Conservation (phyloP, 2,329 filamentous ascomycete species). For the Helotiales sp. region DNA sequence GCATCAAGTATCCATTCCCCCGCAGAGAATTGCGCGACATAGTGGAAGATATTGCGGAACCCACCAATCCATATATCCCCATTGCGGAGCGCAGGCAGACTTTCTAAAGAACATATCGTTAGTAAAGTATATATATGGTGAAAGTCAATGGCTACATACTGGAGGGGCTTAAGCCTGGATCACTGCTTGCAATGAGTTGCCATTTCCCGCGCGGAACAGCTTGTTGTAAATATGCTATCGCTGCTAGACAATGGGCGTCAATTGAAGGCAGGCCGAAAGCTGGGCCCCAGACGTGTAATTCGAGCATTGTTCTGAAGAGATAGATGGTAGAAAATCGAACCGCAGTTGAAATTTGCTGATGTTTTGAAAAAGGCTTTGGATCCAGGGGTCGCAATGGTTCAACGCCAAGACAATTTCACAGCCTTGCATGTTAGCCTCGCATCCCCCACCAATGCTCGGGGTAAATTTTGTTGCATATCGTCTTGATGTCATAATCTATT, state of each 20-base stretch:
- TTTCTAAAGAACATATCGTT: conserved; percentile 47
- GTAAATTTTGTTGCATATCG: background rate
- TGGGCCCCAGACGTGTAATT: conserved; percentile 89
- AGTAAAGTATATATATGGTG: conserved; percentile 10
- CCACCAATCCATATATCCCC: conserved; percentile 57
- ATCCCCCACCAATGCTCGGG: background rate
- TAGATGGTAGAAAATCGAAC: background rate
- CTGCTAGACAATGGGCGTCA: conserved; percentile 86
- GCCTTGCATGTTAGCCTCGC: conserved; percentile 7
- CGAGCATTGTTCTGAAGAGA: conserved; percentile 52
- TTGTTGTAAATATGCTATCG: conserved; percentile 75
- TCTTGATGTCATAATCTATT: background rate
- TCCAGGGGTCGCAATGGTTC: background rate
- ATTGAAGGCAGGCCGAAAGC: conserved; percentile 89
- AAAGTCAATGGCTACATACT: conserved; percentile 55
- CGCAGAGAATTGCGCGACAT: conserved; percentile 49
- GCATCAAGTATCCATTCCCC: conserved; percentile 55
- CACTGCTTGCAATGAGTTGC: conserved; percentile 74
- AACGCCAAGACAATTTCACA: background rate
- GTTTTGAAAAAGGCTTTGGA: background rate
- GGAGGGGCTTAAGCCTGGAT: conserved; percentile 72
- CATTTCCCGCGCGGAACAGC: conserved; percentile 65
- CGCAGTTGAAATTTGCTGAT: background rate
- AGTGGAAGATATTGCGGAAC: conserved; percentile 58
- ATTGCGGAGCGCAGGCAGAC: conserved; percentile 62